A percentile compares a stretch with the other conserved stretches of the same genome.
These are phyloP conservation scores for Rhododendron vialii DNA, from an alignment of 148 eudicot species.

Conservation along the genomic window DNA sequence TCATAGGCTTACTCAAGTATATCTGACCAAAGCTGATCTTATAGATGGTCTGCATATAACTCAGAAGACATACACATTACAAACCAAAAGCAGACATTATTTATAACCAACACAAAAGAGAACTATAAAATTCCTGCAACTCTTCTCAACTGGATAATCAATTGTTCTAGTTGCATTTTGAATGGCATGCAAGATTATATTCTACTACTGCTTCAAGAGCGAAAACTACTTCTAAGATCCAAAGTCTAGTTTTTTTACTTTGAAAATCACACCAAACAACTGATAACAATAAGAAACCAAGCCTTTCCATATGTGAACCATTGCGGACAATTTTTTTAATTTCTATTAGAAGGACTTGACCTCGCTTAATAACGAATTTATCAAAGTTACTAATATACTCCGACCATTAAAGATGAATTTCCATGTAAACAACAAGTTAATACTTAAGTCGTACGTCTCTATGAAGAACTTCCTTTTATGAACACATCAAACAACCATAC, in stretches of 20 bases:
- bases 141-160: not conserved
- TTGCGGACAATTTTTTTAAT: not conserved
- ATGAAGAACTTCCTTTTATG: not conserved
- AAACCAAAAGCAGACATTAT: not conserved
- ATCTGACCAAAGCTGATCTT: constrained; percentile 95
- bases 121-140: not conserved
- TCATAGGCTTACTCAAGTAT: constrained; percentile 93
- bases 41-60: constrained; percentile 73
- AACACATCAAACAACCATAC: not conserved
- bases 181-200: not conserved
- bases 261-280: not conserved
- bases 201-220: not conserved
- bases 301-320: not conserved
- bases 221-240: not conserved
- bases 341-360: not conserved
- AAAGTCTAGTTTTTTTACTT: not conserved
- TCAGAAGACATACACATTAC: not conserved
- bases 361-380: not conserved
- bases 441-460: no score
- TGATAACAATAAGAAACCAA: not conserved
- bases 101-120: not conserved
- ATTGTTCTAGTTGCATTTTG: not conserved
- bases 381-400: not conserved
- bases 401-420: not conserved
- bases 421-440: not conserved